Base-by-base conservation (phyloP, 148 eudicot species). In the Tetragonia tetragonoides region DNA sequence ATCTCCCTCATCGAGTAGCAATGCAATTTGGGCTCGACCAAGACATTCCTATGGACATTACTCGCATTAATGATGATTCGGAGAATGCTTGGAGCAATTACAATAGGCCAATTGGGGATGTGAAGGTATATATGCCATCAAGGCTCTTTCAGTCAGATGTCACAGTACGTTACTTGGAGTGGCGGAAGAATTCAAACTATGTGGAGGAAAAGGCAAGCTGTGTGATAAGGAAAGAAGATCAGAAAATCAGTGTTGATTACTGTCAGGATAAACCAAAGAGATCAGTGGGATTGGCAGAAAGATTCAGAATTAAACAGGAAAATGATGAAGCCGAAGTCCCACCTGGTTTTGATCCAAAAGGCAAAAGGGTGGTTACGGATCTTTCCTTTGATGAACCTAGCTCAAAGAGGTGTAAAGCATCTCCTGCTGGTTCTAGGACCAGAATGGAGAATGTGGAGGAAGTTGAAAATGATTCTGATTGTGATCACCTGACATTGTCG, bases 11-110 rank as follows among this genome's bases (percentile, higher is more conserved):
- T 78, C 81, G 90, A 3, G 91, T 87, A 3, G 81, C 90, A 2
- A 90, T 79, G 89, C 91, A 90, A 18, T 90, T 90, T 46, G 88
- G 94, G 42, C 62, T 85, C 17, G 90, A 83, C 70, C 91, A 88
- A 51, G 91, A 85, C 15, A 53, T 90, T 41, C 94, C 94, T 0
- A 62, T 70, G 53, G 64, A 23, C n/a, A 64, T 70, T 14, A 71
- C 54, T 24, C 42, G 49, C 15, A 4, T n/a, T 5, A 66, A 21
- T 16, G 68, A 47, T 24, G 41, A 17, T 10, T n/a, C 2, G 12
- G 53, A 74, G 64, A 61, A 5, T 34, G 81, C 78, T 56, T 84
- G 83, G 83, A 77, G 39, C 10, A 56, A 77, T 40, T 81, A 79
- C 28, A 62, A 34, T 67, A 76, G 75, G 72, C 84, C 83, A 28